A percentile compares a stretch with the other conserved stretches of the same genome.
Conservation (phyloP, 441 rosid genomes). For the Macaranga tanarius region DNA sequence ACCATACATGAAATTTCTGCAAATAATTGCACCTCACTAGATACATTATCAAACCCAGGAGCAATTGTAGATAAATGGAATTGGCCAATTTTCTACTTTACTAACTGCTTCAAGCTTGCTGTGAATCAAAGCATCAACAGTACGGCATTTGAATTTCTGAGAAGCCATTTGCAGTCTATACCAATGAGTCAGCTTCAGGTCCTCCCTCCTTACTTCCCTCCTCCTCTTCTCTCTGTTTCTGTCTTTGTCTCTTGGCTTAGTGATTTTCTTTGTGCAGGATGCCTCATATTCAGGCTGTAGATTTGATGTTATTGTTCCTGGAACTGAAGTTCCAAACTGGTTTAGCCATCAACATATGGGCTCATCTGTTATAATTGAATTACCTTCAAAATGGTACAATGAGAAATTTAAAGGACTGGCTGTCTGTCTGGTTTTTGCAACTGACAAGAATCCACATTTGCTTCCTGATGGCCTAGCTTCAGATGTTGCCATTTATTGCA, state of each 20-base stretch:
- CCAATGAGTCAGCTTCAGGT: slow-evolving; percentile 18
- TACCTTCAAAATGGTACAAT: slow-evolving; percentile 16
- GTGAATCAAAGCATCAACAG: slow-evolving; percentile 11
- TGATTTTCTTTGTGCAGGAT: slow-evolving; percentile 12
- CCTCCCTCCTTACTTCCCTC: not conserved
- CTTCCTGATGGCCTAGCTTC: slow-evolving; percentile 6
- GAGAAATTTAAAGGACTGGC: slow-evolving; percentile 19
- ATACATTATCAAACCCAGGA: slow-evolving; percentile 3
- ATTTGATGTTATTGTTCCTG: slow-evolving; percentile 18
- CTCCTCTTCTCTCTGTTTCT: too few relatives aligned
- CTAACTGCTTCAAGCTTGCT: slow-evolving; percentile 21
- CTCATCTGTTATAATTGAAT: slow-evolving; percentile 2
- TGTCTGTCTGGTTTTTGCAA: slow-evolving; percentile 9
- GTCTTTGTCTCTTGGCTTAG: not conserved
- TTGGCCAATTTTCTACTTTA: slow-evolving; percentile 23
- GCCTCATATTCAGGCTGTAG: slow-evolving; percentile 11
- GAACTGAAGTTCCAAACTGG: slow-evolving; percentile 18
- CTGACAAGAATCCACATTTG: not conserved
- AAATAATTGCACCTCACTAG: slow-evolving; percentile 16
- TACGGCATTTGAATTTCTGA: slow-evolving; percentile 1
- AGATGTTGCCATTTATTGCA: slow-evolving; percentile 21
- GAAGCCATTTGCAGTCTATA: slow-evolving; percentile 18
- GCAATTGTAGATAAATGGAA: slow-evolving; percentile 14
- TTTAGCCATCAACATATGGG: slow-evolving; percentile 8
- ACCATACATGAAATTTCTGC: slow-evolving; percentile 20